phyloP scores from a whole-genome alignment of 768 basidiomycete species.

The Kwoniella bestiolae region DNA sequence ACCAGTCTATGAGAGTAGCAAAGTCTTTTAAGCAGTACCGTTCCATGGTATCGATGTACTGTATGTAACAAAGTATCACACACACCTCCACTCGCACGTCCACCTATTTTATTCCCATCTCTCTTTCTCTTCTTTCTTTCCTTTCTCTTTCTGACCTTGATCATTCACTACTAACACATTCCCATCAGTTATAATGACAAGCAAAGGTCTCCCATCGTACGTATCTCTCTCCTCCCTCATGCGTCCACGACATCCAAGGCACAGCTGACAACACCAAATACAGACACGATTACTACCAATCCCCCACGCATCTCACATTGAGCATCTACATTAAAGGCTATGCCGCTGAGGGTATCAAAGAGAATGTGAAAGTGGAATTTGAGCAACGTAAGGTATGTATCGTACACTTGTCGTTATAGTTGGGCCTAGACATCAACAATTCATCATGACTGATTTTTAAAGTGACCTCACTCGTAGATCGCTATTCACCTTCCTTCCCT shows the following conservation, averaged over 20 bases:
- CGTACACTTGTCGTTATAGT: no score
- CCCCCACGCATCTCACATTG: slow-evolving; percentile 37
- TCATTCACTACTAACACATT: background rate
- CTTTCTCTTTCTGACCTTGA: background rate
- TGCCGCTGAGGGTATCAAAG: slow-evolving; percentile 23
- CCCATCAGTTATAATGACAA: background rate
- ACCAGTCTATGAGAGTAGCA: no score
- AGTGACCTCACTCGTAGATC: slow-evolving; percentile 2
- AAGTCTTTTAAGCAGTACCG: no score
- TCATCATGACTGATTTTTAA: no score
- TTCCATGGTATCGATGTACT: background rate
- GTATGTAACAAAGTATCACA: background rate
- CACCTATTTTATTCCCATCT: background rate
- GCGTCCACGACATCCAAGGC: background rate
- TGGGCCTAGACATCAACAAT: no score
- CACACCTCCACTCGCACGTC: background rate
- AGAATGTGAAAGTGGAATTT: slow-evolving; percentile 42
- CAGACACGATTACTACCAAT: slow-evolving; percentile 56
- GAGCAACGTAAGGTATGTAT: slow-evolving; percentile 26
- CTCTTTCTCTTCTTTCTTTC: background rate
- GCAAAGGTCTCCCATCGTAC: background rate
- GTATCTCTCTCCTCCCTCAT: no score
- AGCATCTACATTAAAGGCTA: slow-evolving; percentile 52
- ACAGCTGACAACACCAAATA: background rate
- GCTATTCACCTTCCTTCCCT: slow-evolving; percentile 4